Evolutionary conservation across 768 basidiomycete genomes (phyloP), one percentile per base, ranked within the genome.

Genomic region (Clitopilus hobsonii): DNA sequence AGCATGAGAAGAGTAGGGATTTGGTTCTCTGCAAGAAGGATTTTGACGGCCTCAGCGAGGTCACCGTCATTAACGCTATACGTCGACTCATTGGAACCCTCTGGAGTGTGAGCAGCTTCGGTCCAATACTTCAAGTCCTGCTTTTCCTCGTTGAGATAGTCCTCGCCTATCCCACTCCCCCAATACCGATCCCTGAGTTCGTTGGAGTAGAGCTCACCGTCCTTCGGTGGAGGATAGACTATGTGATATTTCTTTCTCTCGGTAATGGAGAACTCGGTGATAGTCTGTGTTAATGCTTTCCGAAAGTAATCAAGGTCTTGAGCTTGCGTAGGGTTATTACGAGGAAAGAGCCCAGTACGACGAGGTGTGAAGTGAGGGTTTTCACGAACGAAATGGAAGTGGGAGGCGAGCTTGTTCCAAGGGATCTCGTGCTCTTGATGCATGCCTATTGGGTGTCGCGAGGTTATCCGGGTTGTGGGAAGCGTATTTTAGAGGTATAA

Each of bases 401-500:
- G 66, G 10, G 67, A 59, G 6, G 70, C 60, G n/a, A 75, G 56
- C 1, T 64, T 53, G 28, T 67, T 60, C 74, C 75, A 74, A 1
- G 74, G 70, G 22, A 75, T 71, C 41, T 69, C 73, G 51, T 74
- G 74, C 27, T 69, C 65, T 65, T 74, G 74, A 53, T 74, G 73
- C 75, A 75, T 75, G 16, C 8, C 22, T 23, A 11, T n/a, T n/a
- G n/a, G n/a, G n/a, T n/a, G n/a, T n/a, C n/a, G n/a, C n/a, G n/a
- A n/a, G n/a, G n/a, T n/a, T n/a, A n/a, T n/a, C n/a, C n/a, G n/a
- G n/a, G n/a, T n/a, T n/a, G n/a, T n/a, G n/a, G n/a, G n/a, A n/a
- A n/a, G n/a, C n/a, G n/a, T n/a, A n/a, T n/a, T n/a, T n/a, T n/a
- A n/a, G n/a, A n/a, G n/a, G n/a, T n/a, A n/a, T n/a, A n/a, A n/a